Base-by-base conservation (phyloP, 2,329 filamentous ascomycete species). In the Metarhizium rileyi region DNA sequence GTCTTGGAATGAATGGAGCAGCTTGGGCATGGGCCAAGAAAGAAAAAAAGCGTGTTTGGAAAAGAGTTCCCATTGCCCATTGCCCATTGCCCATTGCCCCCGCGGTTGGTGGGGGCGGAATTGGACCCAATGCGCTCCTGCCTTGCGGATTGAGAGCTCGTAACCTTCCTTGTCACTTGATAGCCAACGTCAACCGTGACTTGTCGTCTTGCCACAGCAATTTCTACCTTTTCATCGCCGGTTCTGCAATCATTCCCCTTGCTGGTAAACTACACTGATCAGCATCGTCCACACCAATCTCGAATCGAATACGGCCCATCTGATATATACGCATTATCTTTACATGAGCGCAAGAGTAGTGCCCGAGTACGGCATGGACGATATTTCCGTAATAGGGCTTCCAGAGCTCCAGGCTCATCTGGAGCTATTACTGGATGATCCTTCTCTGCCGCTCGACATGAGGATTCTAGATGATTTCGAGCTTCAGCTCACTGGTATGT, bases 391-490 rank as follows among this genome's bases (percentile, higher is more conserved):
- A 45, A 66, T 70, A 6, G 73, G 77, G 8, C 66, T 82, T 18
- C 68, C 74, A 22, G 76, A 79, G 55, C 70, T 84, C 22, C 69
- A 76, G 45, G 61, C 60, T 22, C 80, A 83, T 59, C 67, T 84
- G 16, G 68, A 74, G 46, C 63, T 72, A 26, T 65, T 83, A n/a
- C 53, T 70, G 18, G 59, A 64, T 25, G 69, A 74, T 52, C 66
- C 73, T 18, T 64, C 65, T 0, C 61, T 70, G 1, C 60, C 66
- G 0, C 65, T 78, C 33, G 63, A 75, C 52, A 63, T 65, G 10
- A 74, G 74, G 55, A 66, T 83, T 2, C 76, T 83, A 51, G 80
- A 83, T 57, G 66, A 79, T 57, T 73, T 83, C 42, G 74, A 78
- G 56, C 70, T 82, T 4, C 78, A 82, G 58, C 66, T 83, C 16